These are phyloP conservation scores for Kluyveromyces marxianus DNA, from an alignment of 1,139 yeast genomes.

Conservation along the genomic window DNA sequence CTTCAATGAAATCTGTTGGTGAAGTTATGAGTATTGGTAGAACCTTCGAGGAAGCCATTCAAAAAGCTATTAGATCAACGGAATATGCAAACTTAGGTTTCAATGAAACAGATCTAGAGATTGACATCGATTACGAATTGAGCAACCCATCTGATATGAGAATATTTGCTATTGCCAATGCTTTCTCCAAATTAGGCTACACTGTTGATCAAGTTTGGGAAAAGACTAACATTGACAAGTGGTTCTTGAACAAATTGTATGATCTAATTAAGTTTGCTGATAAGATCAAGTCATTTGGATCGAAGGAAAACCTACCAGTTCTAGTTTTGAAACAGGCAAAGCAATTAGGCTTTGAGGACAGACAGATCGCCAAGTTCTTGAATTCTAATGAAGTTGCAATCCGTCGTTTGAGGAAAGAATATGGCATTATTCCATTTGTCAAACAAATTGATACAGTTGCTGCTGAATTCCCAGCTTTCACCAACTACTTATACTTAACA, in stretches of 20 bases:
- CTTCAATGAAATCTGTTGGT: conserved; percentile 98
- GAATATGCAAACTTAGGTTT: conserved; percentile 94
- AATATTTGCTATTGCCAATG: conserved; percentile 93
- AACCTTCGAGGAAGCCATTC: conserved; percentile 96
- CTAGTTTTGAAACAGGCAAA: conserved; percentile 74
- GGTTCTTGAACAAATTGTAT: conserved; percentile 87
- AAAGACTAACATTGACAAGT: conserved; percentile 88
- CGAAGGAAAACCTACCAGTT: conserved; percentile 55
- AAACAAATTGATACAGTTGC: conserved; percentile 98
- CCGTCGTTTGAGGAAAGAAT: conserved; percentile 83
- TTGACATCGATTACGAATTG: conserved; percentile 83
- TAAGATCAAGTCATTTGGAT: conserved; percentile 51
- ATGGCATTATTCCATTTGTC: conserved; percentile 85
- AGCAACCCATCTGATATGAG: conserved; percentile 97
- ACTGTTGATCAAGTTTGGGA: conserved; percentile 89
- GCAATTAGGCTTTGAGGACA: conserved; percentile 94
- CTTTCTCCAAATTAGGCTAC: conserved; percentile 67
- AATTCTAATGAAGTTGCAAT: conserved; percentile 90
- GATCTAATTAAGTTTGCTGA: conserved; percentile 65
- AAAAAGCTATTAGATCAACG: conserved; percentile 94
- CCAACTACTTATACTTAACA: conserved; percentile 91
- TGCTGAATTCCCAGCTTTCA: conserved; percentile 96
- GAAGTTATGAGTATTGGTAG: conserved; percentile 98
- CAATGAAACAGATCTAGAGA: conserved; percentile 80
- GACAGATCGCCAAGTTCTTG: conserved; percentile 88